Evolutionary conservation across 768 basidiomycete species (phyloP).

Genomic region (Cystofilobasidium ferigula): DNA sequence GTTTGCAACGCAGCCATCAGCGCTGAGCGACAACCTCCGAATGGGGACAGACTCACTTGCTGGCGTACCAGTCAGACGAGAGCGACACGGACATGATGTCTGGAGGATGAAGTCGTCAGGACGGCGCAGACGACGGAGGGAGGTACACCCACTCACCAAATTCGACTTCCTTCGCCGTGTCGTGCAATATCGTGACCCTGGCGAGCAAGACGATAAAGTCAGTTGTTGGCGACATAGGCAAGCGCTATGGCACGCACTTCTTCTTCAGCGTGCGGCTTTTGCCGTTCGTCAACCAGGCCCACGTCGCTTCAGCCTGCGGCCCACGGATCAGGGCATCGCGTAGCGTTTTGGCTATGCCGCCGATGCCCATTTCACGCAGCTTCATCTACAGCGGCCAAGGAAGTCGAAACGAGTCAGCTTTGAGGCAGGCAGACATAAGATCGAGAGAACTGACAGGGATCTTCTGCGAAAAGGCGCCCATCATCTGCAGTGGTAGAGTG

Average conservation of each 20-base stretch:
- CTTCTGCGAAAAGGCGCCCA: conserved; percentile 10
- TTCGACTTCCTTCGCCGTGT: conserved; percentile 9
- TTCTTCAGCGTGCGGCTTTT: neutral
- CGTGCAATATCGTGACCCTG: neutral
- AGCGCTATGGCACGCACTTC: neutral
- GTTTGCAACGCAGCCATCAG: neutral
- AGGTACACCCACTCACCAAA: neutral
- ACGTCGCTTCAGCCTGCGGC: neutral
- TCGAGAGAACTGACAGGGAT: neutral
- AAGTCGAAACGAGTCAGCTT: neutral
- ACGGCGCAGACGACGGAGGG: neutral
- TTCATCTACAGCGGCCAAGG: neutral
- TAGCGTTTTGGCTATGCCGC: conserved; percentile 6
- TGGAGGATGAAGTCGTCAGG: neutral
- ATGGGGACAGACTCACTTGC: neutral
- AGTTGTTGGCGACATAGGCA: too few relatives aligned
- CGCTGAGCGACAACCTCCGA: neutral
- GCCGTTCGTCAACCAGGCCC: conserved; percentile 10
- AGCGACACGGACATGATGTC: conserved; percentile 4
- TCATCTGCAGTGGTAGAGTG: neutral
- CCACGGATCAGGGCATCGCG: conserved; percentile 2
- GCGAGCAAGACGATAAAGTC: neutral
- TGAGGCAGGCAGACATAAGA: neutral
- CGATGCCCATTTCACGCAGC: neutral
- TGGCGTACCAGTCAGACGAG: neutral